These are phyloP conservation scores for Colletotrichum falcatum DNA, from an alignment of 2,329 filamentous ascomycete species.

Conservation along the genomic window DNA sequence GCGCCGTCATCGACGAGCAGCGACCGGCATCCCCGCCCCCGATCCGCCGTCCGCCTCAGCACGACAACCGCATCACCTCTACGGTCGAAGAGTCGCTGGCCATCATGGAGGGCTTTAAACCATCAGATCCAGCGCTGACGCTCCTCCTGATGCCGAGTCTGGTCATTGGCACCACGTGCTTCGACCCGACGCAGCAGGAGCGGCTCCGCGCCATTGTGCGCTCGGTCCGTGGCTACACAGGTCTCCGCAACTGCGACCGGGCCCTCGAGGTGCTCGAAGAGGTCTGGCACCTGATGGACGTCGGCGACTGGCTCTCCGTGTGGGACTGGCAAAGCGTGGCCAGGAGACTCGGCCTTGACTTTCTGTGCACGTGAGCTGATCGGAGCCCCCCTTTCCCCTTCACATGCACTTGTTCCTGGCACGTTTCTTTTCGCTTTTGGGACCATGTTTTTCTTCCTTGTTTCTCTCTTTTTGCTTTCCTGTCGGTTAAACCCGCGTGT, in stretches of 20 bases:
- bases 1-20: slow-evolving; percentile 30
- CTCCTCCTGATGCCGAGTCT: slow-evolving; percentile 71
- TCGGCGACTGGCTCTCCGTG: slow-evolving; percentile 66
- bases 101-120: slow-evolving; percentile 66
- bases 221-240: slow-evolving; percentile 68
- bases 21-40: slow-evolving; percentile 58
- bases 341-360: slow-evolving; percentile 64
- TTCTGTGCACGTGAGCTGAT: slow-evolving; percentile 60
- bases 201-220: slow-evolving; percentile 63
- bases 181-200: slow-evolving; percentile 64
- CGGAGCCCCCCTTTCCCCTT: background rate
- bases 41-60: slow-evolving; percentile 59
- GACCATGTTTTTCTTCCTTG: background rate
- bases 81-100: slow-evolving; percentile 69
- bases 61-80: slow-evolving; percentile 63
- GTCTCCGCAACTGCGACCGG: slow-evolving; percentile 68
- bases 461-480: slow-evolving; percentile 11
- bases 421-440: background rate
- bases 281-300: slow-evolving; percentile 70
- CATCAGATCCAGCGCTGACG: slow-evolving; percentile 69
- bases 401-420: background rate
- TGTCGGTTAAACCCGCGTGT: slow-evolving; percentile 35
- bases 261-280: slow-evolving; percentile 66
- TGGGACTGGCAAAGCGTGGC: slow-evolving; percentile 76
- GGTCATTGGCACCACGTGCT: slow-evolving; percentile 70